Evolutionary conservation across 1,284 basidiomycete genomes (phyloP).

Genomic region (Golubevia pallescens): DNA sequence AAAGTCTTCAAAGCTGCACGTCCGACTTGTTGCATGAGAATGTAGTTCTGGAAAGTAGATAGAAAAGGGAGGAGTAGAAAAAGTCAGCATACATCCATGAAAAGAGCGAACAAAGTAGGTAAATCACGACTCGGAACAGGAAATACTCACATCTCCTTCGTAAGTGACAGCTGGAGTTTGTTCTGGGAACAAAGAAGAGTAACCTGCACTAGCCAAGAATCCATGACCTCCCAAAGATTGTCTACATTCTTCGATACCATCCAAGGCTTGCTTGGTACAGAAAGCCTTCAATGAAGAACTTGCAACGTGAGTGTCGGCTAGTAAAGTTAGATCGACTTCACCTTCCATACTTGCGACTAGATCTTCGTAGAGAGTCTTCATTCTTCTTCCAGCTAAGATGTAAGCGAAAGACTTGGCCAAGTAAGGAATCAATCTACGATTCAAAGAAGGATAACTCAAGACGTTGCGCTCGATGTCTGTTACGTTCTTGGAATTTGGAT

Average conservation of each 20-base stretch:
- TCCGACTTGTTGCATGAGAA: conserved; percentile 47
- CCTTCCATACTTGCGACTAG: conserved; percentile 20
- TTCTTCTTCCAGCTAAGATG: conserved; percentile 24
- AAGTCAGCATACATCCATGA: too few species aligned
- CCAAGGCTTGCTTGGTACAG: conserved; percentile 26
- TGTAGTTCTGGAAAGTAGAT: too few species aligned
- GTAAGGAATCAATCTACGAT: conserved; percentile 19
- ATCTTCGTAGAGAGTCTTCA: conserved; percentile 24
- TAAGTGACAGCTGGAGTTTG: conserved; percentile 24
- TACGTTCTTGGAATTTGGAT: conserved; percentile 26
- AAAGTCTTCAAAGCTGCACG: conserved; percentile 52
- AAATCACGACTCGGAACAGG: too few species aligned
- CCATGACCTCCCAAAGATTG: conserved; percentile 28
- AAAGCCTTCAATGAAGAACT: conserved; percentile 20
- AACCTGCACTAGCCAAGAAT: conserved; percentile 20
- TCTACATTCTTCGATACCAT: conserved; percentile 25
- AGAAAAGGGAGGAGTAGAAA: too few species aligned
- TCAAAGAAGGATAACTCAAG: conserved; percentile 22
- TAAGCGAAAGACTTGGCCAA: conserved; percentile 24
- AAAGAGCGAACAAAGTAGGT: too few species aligned
- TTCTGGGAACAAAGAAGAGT: conserved; percentile 13
- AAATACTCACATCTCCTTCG: conserved; percentile 25
- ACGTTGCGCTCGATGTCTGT: conserved; percentile 25
- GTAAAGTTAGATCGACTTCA: conserved; percentile 15
- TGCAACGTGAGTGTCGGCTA: conserved; percentile 28